Evolutionary conservation across 257 asterid genomes (phyloP).

Genomic region (Penstemon newberryi): DNA sequence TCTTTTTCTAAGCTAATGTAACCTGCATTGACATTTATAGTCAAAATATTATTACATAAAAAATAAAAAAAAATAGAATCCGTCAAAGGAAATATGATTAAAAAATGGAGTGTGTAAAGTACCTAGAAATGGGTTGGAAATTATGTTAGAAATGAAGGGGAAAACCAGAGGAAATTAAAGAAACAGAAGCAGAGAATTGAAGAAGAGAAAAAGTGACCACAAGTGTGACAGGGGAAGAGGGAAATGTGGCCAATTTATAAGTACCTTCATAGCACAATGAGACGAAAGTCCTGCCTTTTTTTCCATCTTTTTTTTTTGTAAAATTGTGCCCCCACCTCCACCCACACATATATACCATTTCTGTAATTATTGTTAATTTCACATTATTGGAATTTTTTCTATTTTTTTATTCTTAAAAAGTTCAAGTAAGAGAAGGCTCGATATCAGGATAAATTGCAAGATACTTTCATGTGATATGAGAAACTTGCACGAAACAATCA

Average conservation of each 20-base stretch:
- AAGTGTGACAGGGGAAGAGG: slow-evolving; percentile 6
- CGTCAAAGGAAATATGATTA: background rate
- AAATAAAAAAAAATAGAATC: background rate
- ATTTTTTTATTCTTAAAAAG: background rate
- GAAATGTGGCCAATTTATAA: slow-evolving; percentile 50
- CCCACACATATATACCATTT: too few relatives aligned
- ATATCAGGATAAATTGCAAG: too few relatives aligned
- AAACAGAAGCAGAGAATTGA: background rate
- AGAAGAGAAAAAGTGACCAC: background rate
- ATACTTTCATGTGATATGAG: too few relatives aligned
- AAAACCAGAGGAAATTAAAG: slow-evolving; percentile 22
- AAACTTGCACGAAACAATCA: background rate
- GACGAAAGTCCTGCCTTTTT: slow-evolving; percentile 39
- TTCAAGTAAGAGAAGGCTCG: too few relatives aligned
- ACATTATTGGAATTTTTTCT: background rate
- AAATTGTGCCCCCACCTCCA: slow-evolving; percentile 25
- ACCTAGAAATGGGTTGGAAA: slow-evolving; percentile 38
- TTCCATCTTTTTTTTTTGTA: slow-evolving; percentile 32
- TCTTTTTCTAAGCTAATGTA: background rate
- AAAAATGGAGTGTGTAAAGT: slow-evolving; percentile 26
- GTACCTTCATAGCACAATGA: slow-evolving; percentile 38
- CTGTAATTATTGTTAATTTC: background rate
- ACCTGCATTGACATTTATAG: slow-evolving; percentile 35
- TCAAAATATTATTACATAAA: background rate
- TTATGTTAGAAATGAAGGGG: slow-evolving; percentile 7